These are phyloP conservation scores for Paramecium sonneborni DNA, from an alignment of 73 alveolate genomes.

Conservation along the genomic window DNA sequence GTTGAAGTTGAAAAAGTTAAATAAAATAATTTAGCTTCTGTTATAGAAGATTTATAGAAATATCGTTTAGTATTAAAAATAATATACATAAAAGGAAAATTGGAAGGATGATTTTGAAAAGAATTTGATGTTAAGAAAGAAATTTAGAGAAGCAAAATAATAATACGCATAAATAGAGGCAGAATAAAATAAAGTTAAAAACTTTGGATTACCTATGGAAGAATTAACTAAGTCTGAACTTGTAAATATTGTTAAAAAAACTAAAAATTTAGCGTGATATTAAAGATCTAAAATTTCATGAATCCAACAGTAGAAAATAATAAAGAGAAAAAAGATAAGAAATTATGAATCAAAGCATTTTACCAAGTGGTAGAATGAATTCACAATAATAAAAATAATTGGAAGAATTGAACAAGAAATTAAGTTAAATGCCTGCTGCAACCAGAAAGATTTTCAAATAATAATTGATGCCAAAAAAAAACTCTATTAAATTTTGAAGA, in stretches of 20 bases:
- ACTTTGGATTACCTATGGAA: background rate
- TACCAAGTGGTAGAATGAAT: background rate
- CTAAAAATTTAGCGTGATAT: background rate
- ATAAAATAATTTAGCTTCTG: too few relatives aligned
- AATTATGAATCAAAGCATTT: background rate
- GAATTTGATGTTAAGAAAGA: constrained; percentile 7
- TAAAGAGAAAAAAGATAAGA: background rate
- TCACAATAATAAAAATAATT: background rate
- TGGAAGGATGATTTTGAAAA: constrained; percentile 46
- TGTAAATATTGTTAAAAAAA: background rate
- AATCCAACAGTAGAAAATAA: background rate
- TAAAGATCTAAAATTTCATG: background rate
- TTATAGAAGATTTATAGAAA: too few relatives aligned
- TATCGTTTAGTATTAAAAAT: too few relatives aligned
- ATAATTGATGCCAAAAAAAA: background rate
- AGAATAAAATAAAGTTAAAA: background rate
- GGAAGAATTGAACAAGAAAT: background rate
- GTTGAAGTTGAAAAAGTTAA: too few relatives aligned
- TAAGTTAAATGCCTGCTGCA: background rate
- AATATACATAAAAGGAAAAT: background rate
- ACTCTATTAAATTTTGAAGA: background rate
- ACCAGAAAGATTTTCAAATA: background rate
- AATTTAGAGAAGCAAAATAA: background rate
- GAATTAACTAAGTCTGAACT: background rate
- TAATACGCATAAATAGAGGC: background rate